phyloP scores from a whole-genome alignment of 2,329 filamentous ascomycete genomes.

The Ophiostoma himal-ulmi region DNA sequence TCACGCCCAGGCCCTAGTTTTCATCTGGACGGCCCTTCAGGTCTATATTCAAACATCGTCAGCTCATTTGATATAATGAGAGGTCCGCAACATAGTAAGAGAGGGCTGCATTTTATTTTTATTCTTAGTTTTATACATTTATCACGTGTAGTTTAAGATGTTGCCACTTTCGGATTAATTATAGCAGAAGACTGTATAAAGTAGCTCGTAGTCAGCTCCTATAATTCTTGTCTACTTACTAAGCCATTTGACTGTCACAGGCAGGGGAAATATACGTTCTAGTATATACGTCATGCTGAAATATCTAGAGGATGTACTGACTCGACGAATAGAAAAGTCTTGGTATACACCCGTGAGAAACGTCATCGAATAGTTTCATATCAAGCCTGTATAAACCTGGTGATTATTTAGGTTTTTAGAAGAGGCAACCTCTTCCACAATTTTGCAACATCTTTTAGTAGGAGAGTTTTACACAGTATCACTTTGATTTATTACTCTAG shows the following conservation, averaged over 20 bases:
- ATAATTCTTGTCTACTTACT: no score
- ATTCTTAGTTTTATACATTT: neutral
- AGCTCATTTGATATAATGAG: neutral
- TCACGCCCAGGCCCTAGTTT: neutral
- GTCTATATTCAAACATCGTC: neutral
- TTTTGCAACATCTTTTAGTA: slow-evolving; percentile 21
- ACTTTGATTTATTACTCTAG: neutral
- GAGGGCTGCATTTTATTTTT: neutral
- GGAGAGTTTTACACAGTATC: neutral
- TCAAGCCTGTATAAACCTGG: neutral
- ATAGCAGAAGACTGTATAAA: no score
- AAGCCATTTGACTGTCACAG: no score
- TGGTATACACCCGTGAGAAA: neutral
- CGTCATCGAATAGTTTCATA: neutral
- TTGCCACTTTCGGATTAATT: neutral
- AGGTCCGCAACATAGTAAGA: neutral
- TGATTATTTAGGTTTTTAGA: no score
- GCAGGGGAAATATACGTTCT: neutral
- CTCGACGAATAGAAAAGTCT: neutral
- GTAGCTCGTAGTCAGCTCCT: no score
- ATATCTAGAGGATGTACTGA: neutral
- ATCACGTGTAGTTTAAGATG: neutral
- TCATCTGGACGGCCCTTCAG: neutral
- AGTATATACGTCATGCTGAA: neutral
- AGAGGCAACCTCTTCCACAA: slow-evolving; percentile 24